Evolutionary conservation across 176 grass and related monocot species (phyloP).

Genomic region (Aegilops umbellulata): DNA sequence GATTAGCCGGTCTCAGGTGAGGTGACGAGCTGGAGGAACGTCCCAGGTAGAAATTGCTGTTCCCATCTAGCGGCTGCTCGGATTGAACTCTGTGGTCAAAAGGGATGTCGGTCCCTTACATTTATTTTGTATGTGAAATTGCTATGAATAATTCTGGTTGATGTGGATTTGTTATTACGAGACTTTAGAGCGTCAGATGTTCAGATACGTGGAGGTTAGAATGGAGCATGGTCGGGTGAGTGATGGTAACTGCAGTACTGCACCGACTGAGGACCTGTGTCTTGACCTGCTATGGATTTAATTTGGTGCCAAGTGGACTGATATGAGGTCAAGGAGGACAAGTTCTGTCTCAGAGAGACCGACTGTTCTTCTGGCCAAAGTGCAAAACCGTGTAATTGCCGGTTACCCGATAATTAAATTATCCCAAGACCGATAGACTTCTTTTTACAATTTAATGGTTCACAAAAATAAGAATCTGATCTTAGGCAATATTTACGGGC

Average conservation of each 20-base stretch:
- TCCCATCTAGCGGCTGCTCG: neutral
- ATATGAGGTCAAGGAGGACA: neutral
- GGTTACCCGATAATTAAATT: neutral
- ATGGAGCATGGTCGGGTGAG: neutral
- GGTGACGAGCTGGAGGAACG: neutral
- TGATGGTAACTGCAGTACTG: neutral
- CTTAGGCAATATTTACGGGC: neutral
- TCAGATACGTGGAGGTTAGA: neutral
- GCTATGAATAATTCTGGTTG: neutral
- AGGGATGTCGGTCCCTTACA: neutral
- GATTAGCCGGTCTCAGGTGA: neutral
- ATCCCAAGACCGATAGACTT: neutral
- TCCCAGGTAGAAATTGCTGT: neutral
- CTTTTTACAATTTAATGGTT: neutral
- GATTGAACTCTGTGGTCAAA: neutral
- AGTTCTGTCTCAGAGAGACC: neutral
- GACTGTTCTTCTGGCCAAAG: neutral
- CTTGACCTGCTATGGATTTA: neutral
- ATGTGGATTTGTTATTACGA: neutral
- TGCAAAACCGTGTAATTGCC: neutral
- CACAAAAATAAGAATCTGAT: neutral
- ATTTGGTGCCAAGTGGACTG: neutral
- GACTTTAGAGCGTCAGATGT: neutral
- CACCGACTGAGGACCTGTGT: constrained; percentile 11
- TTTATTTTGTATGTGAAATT: neutral